Base-by-base conservation (phyloP, 2,329 filamentous ascomycete species). In the Aspergillus sp. region DNA sequence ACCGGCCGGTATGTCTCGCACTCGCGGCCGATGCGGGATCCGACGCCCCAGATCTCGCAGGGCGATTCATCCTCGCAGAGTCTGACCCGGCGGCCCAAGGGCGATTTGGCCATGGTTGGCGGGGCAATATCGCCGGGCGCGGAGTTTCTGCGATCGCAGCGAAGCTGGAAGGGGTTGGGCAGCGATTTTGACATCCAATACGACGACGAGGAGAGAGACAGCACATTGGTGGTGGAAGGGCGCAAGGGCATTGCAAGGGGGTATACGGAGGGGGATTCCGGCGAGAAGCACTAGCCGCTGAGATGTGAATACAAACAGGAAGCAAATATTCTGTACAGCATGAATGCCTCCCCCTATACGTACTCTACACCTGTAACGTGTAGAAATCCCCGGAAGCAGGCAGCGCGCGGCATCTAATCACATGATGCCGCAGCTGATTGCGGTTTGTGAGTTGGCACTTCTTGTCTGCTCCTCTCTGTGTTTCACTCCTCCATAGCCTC, bases 111-210 rank as follows among this genome's bases (percentile, higher is more conserved):
- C 0, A 78, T 79, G 28, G 77, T 96, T 45, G 89, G 88, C 32
- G 86, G 86, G 5, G 75, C 89, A 0, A 69, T 82, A n/a, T 96
- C 89, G 28, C 91, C 91, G 0, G 91, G 86, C 0, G 91, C 91
- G 0, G 85, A 95, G 56, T 96, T 75, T 47, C 63, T 98, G 41
- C 74, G 80, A 19, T 82, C 80, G 3, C 75, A 88, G 49, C 67
- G 91, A 35, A 93, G 85, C 3, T 98, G 91, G 91, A 82, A 82
- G 51, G 91, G 91, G 0, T 62, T 98, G 15, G 91, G 91, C 0
- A 93, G 77, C 40, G 91, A 98, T 55, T 93, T 86, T 48, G 68
- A 71, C 37, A 68, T 75, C 37, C 62, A 60, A 43, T 75, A 74
- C 42, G 74, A 79, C 17, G 68, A 72, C n/a, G 64, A 64, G 10